A percentile compares a stretch with the other conserved stretches of the same genome.
Conservation (phyloP, 257 asterid genomes). For the Leptodermis oblonga region DNA sequence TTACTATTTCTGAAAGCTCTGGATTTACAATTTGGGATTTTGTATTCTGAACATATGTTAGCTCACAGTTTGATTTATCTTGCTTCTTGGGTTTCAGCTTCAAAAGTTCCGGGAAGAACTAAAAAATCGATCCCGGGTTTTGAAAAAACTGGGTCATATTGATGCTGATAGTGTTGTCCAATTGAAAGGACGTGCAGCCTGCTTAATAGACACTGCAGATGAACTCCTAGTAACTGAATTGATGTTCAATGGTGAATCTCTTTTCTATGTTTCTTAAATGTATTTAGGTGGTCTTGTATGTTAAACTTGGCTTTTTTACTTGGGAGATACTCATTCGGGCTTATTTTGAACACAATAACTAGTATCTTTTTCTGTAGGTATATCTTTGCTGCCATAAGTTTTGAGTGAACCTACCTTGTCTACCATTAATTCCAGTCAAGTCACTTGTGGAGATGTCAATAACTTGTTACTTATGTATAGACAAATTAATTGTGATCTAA, state of each 20-base stretch:
- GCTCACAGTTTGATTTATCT: neutral
- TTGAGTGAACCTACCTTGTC: neutral
- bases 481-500: neutral
- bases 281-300: neutral
- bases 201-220: slow-evolving; percentile 97
- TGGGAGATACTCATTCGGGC: neutral
- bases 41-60: neutral
- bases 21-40: neutral
- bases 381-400: neutral
- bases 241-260: slow-evolving; percentile 78
- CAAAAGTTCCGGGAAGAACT: slow-evolving; percentile 98
- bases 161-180: slow-evolving; percentile 87
- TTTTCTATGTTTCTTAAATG: slow-evolving; percentile 8
- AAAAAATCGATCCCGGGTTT: slow-evolving; percentile 87
- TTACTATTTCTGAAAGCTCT: neutral
- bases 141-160: slow-evolving; percentile 86
- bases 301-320: neutral
- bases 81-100: slow-evolving; percentile 44
- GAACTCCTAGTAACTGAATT: slow-evolving; percentile 96
- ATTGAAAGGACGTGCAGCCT: slow-evolving; percentile 97
- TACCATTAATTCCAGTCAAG: neutral
- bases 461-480: neutral
- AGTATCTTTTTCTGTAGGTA: neutral
- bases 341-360: neutral
- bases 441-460: neutral